Conservation (phyloP, 1,139 yeast genomes). For the Candida mesenterica region DNA sequence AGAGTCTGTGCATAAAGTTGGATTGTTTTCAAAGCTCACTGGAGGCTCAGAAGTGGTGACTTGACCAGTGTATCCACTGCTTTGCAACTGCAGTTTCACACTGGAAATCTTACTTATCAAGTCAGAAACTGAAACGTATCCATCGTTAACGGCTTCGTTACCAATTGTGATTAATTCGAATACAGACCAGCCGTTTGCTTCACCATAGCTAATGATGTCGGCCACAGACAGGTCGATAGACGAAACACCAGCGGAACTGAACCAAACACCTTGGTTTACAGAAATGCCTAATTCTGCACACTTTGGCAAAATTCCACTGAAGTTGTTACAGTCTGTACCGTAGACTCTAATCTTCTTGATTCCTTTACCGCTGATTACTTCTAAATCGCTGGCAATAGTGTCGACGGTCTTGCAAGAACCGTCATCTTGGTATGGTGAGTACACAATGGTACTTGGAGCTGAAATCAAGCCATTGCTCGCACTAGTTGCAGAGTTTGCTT, state of each 20-base stretch:
- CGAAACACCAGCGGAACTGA: conserved; percentile 47
- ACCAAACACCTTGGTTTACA: conserved; percentile 89
- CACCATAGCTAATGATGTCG: conserved; percentile 52
- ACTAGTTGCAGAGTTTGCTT: conserved; percentile 18
- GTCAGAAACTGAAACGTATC: conserved; percentile 56
- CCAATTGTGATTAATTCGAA: conserved; percentile 79
- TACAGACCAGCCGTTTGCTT: conserved; percentile 61
- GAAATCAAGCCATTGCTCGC: conserved; percentile 17
- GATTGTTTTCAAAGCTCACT: conserved; percentile 59
- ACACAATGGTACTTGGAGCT: conserved; percentile 60
- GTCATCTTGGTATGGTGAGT: conserved; percentile 76
- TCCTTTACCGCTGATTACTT: conserved; percentile 56
- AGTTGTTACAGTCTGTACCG: conserved; percentile 80
- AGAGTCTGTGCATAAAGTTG: conserved; percentile 64
- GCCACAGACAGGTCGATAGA: conserved; percentile 62
- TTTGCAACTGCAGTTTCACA: conserved; percentile 55
- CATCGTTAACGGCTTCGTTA: conserved; percentile 76
- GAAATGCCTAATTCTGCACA: conserved; percentile 60
- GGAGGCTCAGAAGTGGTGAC: conserved; percentile 91
- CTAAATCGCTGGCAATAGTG: conserved; percentile 59
- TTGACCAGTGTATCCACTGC: conserved; percentile 75
- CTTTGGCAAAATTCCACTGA: conserved; percentile 63
- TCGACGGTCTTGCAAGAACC: conserved; percentile 62
- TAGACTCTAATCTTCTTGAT: conserved; percentile 68
- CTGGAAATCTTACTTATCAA: conserved; percentile 60